Evolutionary conservation across 768 basidiomycete species (phyloP), one percentile per base, ranked within the genome.

Genomic region (Nidula microcarpa): DNA sequence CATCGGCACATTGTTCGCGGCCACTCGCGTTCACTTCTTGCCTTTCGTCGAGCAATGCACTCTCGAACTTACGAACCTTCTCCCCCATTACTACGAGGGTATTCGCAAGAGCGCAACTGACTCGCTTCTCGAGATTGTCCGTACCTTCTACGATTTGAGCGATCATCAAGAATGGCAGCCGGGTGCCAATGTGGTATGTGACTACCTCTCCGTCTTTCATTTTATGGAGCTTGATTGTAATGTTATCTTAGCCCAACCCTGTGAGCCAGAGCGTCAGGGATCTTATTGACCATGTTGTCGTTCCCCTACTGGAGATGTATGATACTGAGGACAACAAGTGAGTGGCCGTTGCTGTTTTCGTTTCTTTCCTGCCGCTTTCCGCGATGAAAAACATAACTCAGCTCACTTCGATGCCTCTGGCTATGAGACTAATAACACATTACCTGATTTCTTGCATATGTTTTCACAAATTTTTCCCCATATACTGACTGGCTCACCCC

Each of bases 301-400:
- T 78, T 6, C 80, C 85, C 23, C 78, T 98, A 33, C 66, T 98
- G 55, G 89, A 94, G 51, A 87, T 94, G 84, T 96, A 91, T 69
- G 87, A 90, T 62, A 84, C 86, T 3, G 97, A 99, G 71, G 97
- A 99, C 63, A 94, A 96, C 77, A 96, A 98, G 94, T 97, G 65
- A 75, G 92, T 82, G 1, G 30, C 49, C 16, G n/a, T 59, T 13
- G 11, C 47, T 48, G 9, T 57, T 63, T 53, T 18, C 33, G 18
- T 6, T 47, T 50, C 34, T 57, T 55, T 51, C 32, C 45, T 52
- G 34, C 51, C 33, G 52, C 54, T 52, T 49, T 70, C 23, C 23
- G 23, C 23, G 81, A 84, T 83, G 84, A 82, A 66, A 76, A 60
- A 69, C 37, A 65, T 65, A 75, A 83, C 86, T 85, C 86, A 87